Percentiles rank a stretch among this genome's conserved stretches.
Evolutionary conservation across 768 basidiomycete species (phyloP).

Genomic region (Trametes cingulata): DNA sequence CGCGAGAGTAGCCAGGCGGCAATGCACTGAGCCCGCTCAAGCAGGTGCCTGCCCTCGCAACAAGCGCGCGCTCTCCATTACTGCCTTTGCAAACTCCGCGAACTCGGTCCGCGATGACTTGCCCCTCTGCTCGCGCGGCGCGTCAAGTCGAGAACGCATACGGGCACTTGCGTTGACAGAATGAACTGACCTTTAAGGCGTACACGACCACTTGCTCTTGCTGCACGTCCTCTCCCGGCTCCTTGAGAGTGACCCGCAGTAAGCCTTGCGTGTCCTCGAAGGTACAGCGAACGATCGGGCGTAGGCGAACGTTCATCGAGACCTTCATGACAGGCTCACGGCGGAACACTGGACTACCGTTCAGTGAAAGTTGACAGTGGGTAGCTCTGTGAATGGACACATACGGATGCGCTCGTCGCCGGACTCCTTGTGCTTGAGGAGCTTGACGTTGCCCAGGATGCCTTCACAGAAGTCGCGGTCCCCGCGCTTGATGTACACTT

Average conservation of each 20-base stretch:
- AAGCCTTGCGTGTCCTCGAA: conserved; percentile 57
- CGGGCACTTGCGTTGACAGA: background rate
- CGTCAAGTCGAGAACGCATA: conserved; percentile 11
- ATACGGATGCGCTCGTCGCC: conserved; percentile 49
- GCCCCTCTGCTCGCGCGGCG: conserved; percentile 21
- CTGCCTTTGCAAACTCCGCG: conserved; percentile 26
- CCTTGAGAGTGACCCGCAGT: conserved; percentile 56
- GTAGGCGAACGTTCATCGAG: conserved; percentile 63
- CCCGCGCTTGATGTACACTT: conserved; percentile 59
- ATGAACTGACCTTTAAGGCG: conserved; percentile 54
- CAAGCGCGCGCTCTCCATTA: conserved; percentile 11
- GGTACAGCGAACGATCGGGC: conserved; percentile 55
- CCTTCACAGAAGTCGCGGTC: conserved; percentile 56
- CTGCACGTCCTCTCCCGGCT: conserved; percentile 37
- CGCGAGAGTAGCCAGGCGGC: background rate
- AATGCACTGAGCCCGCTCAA: background rate
- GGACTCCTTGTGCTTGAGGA: conserved; percentile 48
- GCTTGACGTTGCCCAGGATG: conserved; percentile 60
- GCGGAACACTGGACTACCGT: conserved; percentile 54
- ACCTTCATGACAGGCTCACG: conserved; percentile 72
- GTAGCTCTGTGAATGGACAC: conserved; percentile 26
- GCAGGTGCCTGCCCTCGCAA: background rate
- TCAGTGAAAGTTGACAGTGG: conserved; percentile 1
- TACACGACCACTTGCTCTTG: conserved; percentile 55
- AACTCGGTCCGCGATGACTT: conserved; percentile 29